Percentiles rank a stretch among this genome's conserved stretches.
Evolutionary conservation across 2,329 filamentous ascomycete species (phyloP).

Genomic region (Aspergillus cejpii): DNA sequence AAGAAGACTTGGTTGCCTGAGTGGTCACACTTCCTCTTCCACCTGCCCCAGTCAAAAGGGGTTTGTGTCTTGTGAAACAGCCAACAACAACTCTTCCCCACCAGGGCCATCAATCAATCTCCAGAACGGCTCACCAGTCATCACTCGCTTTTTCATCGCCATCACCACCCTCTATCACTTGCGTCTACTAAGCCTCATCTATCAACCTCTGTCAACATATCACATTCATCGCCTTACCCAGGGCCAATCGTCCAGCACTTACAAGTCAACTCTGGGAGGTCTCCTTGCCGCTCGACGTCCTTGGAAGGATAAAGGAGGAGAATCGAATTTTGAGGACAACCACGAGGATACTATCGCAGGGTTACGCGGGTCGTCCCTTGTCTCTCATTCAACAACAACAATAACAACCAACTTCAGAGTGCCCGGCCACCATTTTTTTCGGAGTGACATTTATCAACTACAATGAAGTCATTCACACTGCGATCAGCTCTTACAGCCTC

Average conservation of each 20-base stretch:
- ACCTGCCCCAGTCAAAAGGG: not conserved
- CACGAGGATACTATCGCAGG: conserved; percentile 16
- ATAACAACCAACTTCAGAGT: conserved; percentile 13
- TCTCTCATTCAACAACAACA: conserved; percentile 18
- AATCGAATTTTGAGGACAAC: conserved; percentile 10
- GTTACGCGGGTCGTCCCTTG: conserved; percentile 37
- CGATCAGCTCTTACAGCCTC: conserved; percentile 22
- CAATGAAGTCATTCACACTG: conserved; percentile 27
- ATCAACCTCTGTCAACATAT: not conserved
- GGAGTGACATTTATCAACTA: conserved; percentile 3
- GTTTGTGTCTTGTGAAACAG: conserved; percentile 4
- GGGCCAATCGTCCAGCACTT: conserved; percentile 2
- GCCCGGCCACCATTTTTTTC: conserved; percentile 17
- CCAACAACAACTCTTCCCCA: conserved; percentile 3
- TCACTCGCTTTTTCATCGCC: not conserved
- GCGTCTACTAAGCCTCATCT: not conserved
- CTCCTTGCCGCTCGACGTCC: not conserved
- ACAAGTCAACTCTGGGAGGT: conserved; percentile 2
- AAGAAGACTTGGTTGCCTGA: not conserved
- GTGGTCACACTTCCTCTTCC: not conserved
- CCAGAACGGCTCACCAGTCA: not conserved
- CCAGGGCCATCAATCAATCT: not conserved
- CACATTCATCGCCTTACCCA: not conserved
- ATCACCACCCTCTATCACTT: not conserved
- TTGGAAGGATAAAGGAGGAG: conserved; percentile 3